Evolutionary conservation across 495 filamentous ascomycete genomes (phyloP).

Genomic region (Aeminium ludgeri): DNA sequence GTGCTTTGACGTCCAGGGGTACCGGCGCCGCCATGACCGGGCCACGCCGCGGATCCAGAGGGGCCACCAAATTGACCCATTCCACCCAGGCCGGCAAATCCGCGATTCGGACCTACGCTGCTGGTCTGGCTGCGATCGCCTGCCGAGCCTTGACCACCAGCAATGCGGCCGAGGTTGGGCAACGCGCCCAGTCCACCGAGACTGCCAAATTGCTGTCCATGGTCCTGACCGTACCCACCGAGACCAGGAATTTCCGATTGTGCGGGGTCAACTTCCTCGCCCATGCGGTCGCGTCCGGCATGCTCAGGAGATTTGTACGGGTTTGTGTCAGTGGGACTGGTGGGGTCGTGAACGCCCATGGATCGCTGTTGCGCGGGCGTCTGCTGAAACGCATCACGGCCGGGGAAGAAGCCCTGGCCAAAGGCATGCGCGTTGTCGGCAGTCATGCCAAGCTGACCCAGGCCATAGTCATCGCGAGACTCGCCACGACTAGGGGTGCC

Average conservation of each 20-base stretch:
- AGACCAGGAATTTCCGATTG: conserved; percentile 40
- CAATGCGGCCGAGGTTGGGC: conserved; percentile 15
- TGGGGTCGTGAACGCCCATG: conserved; percentile 41
- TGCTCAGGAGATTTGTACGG: conserved; percentile 91
- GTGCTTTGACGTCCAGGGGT: conserved; percentile 67
- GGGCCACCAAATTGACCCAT: conserved; percentile 24
- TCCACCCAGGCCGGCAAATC: conserved; percentile 49
- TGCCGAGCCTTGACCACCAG: conserved; percentile 39
- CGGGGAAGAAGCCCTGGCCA: conserved; percentile 40
- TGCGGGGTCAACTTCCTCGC: conserved; percentile 48
- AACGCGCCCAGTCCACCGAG: conserved; percentile 16
- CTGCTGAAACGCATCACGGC: conserved; percentile 41
- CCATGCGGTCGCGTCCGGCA: conserved; percentile 41
- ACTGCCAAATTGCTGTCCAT: conserved; percentile 22
- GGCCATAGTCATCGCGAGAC: conserved; percentile 33
- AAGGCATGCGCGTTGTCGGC: conserved; percentile 45
- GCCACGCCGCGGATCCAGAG: conserved; percentile 41
- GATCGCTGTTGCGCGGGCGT: conserved; percentile 37
- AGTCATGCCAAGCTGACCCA: conserved; percentile 64
- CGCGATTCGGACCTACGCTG: conserved; percentile 55
- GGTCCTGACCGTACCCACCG: conserved; percentile 35
- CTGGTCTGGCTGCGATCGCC: conserved; percentile 80
- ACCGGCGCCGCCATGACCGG: conserved; percentile 37
- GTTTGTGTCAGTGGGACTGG: conserved; percentile 91
- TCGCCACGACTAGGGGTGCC: conserved; percentile 44